Percentiles rank a stretch among this genome's conserved stretches.
phyloP scores from a whole-genome alignment of 257 asterid genomes.

The Catharanthus roseus region DNA sequence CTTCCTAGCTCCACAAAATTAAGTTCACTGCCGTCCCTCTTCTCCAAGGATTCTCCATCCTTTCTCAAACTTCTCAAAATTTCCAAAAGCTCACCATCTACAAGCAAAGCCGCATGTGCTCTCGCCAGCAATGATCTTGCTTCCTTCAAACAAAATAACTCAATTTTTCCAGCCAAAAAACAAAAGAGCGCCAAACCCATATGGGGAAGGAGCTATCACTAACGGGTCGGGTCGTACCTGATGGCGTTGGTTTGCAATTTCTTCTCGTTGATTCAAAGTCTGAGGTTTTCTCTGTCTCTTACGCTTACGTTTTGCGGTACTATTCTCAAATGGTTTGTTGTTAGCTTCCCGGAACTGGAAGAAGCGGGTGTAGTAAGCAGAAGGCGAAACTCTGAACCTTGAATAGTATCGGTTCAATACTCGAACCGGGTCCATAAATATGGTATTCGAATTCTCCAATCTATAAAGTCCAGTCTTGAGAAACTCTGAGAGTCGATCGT shows the following conservation, averaged over 20 bases:
- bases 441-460: slow-evolving; percentile 32
- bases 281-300: slow-evolving; percentile 33
- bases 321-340: background rate
- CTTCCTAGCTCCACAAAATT: slow-evolving; percentile 63
- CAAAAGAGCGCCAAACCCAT: background rate
- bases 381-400: slow-evolving; percentile 59
- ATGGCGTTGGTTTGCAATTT: slow-evolving; percentile 75
- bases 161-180: background rate
- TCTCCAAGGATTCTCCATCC: slow-evolving; percentile 28
- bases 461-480: slow-evolving; percentile 43
- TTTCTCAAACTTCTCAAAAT: slow-evolving; percentile 45
- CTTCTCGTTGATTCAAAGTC: slow-evolving; percentile 55
- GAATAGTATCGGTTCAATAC: slow-evolving; percentile 60
- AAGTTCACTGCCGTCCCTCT: slow-evolving; percentile 34
- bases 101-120: slow-evolving; percentile 66
- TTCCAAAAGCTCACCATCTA: slow-evolving; percentile 40
- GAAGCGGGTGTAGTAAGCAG: slow-evolving; percentile 75
- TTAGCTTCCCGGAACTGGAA: slow-evolving; percentile 38
- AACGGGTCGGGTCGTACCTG: slow-evolving; percentile 37
- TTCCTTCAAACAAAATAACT: slow-evolving; percentile 40
- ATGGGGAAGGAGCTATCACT: background rate
- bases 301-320: slow-evolving; percentile 54
- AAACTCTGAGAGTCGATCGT: slow-evolving; percentile 30
- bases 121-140: slow-evolving; percentile 45
- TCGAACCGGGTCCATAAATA: slow-evolving; percentile 83